Conservation (phyloP, 768 basidiomycete species). For the Suillus paluster region DNA sequence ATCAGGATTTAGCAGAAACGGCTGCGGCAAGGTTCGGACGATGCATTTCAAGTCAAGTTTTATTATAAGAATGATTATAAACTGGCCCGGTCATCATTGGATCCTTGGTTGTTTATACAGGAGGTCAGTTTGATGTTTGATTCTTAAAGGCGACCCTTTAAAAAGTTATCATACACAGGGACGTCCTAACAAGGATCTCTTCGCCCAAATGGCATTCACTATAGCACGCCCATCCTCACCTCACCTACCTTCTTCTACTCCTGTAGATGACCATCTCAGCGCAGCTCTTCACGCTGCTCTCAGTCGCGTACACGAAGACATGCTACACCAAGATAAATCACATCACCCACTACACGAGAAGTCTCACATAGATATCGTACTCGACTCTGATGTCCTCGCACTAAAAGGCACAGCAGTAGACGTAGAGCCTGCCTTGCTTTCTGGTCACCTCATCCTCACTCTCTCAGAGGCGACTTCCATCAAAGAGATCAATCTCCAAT, state of each 20-base stretch:
- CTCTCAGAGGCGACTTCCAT: constrained; percentile 83
- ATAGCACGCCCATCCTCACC: constrained; percentile 40
- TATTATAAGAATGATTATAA: constrained; percentile 1
- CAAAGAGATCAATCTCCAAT: constrained; percentile 83
- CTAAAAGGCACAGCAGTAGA: constrained; percentile 84
- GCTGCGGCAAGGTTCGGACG: not conserved
- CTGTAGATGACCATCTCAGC: constrained; percentile 38
- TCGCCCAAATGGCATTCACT: constrained; percentile 37
- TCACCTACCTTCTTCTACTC: constrained; percentile 7
- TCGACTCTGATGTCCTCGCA: constrained; percentile 70
- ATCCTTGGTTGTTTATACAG: not conserved
- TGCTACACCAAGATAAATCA: constrained; percentile 27
- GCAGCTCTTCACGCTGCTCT: constrained; percentile 45
- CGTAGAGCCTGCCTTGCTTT: constrained; percentile 79
- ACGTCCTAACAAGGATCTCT: constrained; percentile 6
- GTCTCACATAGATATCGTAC: constrained; percentile 73
- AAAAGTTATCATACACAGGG: constrained; percentile 1
- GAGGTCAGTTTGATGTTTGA: no score
- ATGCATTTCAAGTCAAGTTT: not conserved
- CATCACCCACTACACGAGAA: constrained; percentile 50
- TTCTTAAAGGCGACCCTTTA: no score
- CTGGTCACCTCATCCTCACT: constrained; percentile 80
- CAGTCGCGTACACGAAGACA: constrained; percentile 30
- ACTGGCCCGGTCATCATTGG: not conserved
- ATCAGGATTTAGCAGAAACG: not conserved